Conservation (phyloP, 1,284 basidiomycete species). For the Malassezia obtusa region DNA sequence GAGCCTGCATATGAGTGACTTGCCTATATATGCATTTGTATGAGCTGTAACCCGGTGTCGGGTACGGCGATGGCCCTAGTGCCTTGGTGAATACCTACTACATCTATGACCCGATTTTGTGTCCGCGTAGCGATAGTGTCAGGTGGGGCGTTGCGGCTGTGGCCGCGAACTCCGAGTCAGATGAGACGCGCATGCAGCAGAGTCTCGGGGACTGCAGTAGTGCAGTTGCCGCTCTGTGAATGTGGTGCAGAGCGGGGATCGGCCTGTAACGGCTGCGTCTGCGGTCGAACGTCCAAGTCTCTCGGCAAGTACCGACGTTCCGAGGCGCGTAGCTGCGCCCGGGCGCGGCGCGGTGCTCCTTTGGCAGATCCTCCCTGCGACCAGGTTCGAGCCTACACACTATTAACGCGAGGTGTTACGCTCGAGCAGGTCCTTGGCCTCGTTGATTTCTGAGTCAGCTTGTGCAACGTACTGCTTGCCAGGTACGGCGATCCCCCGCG, state of each 20-base stretch:
- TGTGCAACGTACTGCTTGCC: slow-evolving; percentile 59
- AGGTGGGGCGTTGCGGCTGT: background rate
- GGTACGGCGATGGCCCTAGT: slow-evolving; percentile 3
- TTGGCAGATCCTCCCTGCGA: no score
- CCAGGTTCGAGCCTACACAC: no score
- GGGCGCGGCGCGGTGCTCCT: no score
- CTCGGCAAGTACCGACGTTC: no score
- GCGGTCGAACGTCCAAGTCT: no score
- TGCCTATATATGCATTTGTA: slow-evolving; percentile 1
- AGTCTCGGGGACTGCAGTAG: no score
- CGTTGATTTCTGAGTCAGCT: slow-evolving; percentile 38
- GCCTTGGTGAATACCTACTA: slow-evolving; percentile 19
- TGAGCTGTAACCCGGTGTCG: slow-evolving; percentile 5
- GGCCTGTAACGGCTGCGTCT: no score
- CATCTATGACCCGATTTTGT: slow-evolving; percentile 11
- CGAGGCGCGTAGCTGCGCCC: no score
- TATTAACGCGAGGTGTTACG: slow-evolving; percentile 31
- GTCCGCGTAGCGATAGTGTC: background rate
- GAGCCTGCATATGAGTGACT: background rate
- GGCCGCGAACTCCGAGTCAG: no score
- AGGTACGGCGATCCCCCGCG: slow-evolving; percentile 89
- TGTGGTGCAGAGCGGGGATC: no score
- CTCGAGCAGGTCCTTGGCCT: slow-evolving; percentile 45
- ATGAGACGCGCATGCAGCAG: no score
- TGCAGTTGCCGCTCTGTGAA: no score